Conservation (phyloP, 75 land plant species). For the Gnetum montanum region DNA sequence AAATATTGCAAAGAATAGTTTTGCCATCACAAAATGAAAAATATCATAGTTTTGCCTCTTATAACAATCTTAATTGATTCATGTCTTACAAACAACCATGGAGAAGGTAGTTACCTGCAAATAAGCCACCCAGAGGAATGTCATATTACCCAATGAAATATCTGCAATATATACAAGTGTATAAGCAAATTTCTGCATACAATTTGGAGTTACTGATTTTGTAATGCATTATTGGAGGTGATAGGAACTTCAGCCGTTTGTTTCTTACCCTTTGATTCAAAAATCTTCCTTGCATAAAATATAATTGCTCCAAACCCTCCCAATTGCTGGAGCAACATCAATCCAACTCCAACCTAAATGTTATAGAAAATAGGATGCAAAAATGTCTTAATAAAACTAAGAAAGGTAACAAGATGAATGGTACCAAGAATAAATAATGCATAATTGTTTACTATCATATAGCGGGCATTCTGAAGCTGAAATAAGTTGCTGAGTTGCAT, state of each 20-base stretch:
- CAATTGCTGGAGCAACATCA: constrained; percentile 19
- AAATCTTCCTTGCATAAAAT: constrained; percentile 22
- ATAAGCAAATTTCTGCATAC: not conserved
- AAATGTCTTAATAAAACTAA: too few relatives aligned
- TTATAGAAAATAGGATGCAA: not conserved
- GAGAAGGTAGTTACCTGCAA: constrained; percentile 11
- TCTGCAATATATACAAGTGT: constrained; percentile 7
- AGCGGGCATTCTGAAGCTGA: constrained; percentile 32
- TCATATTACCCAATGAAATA: constrained; percentile 3
- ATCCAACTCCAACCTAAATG: constrained; percentile 19
- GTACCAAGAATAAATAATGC: constrained; percentile 6
- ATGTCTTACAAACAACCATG: not conserved
- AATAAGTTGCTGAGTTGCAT: constrained; percentile 33
- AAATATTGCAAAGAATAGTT: too few relatives aligned
- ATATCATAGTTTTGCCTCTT: not conserved
- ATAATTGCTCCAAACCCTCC: constrained; percentile 23
- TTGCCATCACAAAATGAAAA: not conserved
- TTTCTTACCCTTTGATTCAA: constrained; percentile 21
- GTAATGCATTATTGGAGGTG: not conserved
- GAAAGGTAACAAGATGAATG: not conserved
- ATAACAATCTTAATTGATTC: not conserved
- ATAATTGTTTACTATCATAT: constrained; percentile 11
- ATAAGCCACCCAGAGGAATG: constrained; percentile 7
- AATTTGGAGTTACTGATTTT: not conserved
- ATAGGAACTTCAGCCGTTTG: not conserved